A percentile compares a stretch with the other conserved stretches of the same genome.
phyloP scores from a whole-genome alignment of 2,329 filamentous ascomycete species.

The Aureobasidium sp. region DNA sequence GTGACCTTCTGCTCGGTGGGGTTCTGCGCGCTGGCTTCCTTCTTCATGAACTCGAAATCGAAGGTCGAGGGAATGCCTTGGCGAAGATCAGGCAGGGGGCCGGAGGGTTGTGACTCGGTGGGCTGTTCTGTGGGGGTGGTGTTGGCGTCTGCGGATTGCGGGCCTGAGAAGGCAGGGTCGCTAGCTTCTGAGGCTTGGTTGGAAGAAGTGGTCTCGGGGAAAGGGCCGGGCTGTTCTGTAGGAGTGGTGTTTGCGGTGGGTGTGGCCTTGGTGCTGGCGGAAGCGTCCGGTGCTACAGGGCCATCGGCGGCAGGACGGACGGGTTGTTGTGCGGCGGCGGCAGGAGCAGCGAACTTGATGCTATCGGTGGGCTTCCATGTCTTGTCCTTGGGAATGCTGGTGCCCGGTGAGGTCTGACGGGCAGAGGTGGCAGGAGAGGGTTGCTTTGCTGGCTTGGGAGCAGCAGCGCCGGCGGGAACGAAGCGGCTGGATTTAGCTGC shows the following conservation, averaged over 20 bases:
- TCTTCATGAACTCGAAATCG: constrained; percentile 60
- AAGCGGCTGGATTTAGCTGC: not conserved
- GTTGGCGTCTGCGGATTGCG: constrained; percentile 30
- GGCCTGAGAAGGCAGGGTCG: constrained; percentile 33
- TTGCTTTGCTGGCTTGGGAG: constrained; percentile 15
- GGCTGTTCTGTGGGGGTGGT: constrained; percentile 27
- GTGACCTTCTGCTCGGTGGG: constrained; percentile 19
- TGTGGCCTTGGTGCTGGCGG: constrained; percentile 27
- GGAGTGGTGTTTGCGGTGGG: constrained; percentile 27
- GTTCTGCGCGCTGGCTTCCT: constrained; percentile 20
- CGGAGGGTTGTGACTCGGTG: constrained; percentile 32
- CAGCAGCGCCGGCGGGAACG: constrained; percentile 18
- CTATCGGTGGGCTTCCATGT: constrained; percentile 36
- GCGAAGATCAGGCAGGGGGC: constrained; percentile 82
- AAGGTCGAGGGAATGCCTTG: constrained; percentile 90
- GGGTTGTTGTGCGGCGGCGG: constrained; percentile 20
- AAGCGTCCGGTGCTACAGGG: constrained; percentile 23
- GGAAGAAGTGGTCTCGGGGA: not conserved
- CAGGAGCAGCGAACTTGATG: constrained; percentile 31
- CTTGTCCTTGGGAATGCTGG: constrained; percentile 29
- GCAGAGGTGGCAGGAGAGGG: constrained; percentile 19
- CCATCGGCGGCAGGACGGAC: constrained; percentile 30
- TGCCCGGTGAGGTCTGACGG: constrained; percentile 29
- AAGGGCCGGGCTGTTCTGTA: constrained; percentile 22
- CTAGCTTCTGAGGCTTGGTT: constrained; percentile 18